Evolutionary conservation across 192 early-diverging fungal species (phyloP).

Genomic region (Dissophora ornata): DNA sequence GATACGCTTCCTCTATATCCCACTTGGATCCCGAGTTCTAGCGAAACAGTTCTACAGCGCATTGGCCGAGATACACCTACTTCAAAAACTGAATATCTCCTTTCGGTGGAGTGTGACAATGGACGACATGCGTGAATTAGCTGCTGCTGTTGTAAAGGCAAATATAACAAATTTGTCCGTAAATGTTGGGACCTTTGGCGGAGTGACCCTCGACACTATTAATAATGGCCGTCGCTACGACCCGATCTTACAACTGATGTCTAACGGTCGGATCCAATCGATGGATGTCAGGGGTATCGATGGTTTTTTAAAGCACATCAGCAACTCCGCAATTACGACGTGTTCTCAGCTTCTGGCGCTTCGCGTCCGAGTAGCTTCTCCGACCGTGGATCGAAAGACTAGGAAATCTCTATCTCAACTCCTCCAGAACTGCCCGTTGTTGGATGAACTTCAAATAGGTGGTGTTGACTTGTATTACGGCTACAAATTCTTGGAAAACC

Average conservation of each 20-base stretch:
- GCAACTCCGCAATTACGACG: too few relatives aligned
- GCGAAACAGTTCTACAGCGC: constrained; percentile 17
- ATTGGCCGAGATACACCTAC: neutral
- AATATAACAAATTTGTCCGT: neutral
- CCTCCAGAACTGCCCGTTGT: neutral
- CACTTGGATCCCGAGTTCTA: neutral
- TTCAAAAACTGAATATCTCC: neutral
- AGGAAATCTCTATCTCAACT: neutral
- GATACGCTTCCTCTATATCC: neutral
- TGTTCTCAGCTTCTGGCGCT: too few relatives aligned
- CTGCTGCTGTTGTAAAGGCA: neutral
- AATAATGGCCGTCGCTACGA: neutral
- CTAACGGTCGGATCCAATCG: neutral
- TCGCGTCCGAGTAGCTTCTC: too few relatives aligned
- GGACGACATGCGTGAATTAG: neutral
- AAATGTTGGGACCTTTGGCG: neutral
- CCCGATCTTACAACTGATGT: neutral
- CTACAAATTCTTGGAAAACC: too few relatives aligned
- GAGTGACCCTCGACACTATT: neutral
- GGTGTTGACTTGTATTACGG: too few relatives aligned
- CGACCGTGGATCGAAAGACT: too few relatives aligned
- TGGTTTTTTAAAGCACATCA: neutral
- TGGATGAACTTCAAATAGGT: neutral
- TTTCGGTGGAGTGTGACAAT: neutral
- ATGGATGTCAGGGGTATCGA: neutral